A percentile compares a stretch with the other conserved stretches of the same genome.
Conservation (phyloP, 192 early-diverging fungal species). For the Gonapodya prolifera region DNA sequence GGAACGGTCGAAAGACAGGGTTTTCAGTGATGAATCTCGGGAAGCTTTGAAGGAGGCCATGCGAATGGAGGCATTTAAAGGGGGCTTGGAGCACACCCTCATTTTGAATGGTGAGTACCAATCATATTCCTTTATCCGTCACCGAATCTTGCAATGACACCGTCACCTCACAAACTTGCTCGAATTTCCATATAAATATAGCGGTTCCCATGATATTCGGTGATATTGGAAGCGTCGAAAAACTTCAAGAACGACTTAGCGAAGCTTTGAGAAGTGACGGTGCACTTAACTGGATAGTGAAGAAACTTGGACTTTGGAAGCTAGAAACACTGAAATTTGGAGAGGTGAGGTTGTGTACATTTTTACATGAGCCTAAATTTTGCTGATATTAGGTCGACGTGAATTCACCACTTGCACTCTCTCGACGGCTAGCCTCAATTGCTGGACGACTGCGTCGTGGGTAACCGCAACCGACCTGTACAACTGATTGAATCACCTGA, state of each 20-base stretch:
- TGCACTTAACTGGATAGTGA: conserved; percentile 36
- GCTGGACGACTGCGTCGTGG: conserved; percentile 27
- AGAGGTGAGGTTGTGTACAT: conserved; percentile 27
- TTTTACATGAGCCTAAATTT: too few species aligned
- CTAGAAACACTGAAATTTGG: conserved; percentile 50
- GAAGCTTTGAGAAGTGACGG: not conserved
- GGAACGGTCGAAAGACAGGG: conserved; percentile 50
- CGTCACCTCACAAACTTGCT: too few species aligned
- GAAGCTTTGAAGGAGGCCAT: conserved; percentile 44
- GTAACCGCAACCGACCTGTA: too few species aligned
- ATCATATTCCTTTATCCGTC: too few species aligned
- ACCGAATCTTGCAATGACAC: too few species aligned
- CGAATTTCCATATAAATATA: too few species aligned
- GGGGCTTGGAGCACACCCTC: conserved; percentile 52
- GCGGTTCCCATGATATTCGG: not conserved
- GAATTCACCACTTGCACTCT: too few species aligned
- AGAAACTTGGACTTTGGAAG: conserved; percentile 19
- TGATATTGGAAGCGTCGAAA: not conserved
- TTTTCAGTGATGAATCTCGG: conserved; percentile 45
- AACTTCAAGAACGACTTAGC: not conserved
- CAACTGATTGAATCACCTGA: too few species aligned
- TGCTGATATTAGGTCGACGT: too few species aligned
- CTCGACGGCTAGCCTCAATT: conserved; percentile 65
- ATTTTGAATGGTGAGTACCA: not conserved
- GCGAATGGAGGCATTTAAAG: conserved; percentile 27